Conservation (phyloP, 2,329 filamentous ascomycete species). For the Colletotrichum abscissum region DNA sequence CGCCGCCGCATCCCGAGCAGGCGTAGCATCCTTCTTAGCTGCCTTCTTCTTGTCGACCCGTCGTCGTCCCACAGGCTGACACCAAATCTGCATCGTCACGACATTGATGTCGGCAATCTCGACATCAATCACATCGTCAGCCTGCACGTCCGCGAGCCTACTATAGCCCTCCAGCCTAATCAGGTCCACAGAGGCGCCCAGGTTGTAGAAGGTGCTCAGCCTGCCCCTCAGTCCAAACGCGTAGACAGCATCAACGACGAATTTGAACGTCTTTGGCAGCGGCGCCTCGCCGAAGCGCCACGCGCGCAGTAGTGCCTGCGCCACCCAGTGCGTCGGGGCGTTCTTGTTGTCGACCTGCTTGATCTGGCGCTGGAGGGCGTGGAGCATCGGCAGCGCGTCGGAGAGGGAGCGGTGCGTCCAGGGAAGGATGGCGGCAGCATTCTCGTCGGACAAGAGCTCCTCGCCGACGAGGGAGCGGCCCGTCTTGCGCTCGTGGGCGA, state of each 20-base stretch:
- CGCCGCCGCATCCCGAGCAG: neutral
- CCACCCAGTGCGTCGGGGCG: constrained; percentile 64
- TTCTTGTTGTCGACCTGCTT: constrained; percentile 54
- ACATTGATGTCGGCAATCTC: constrained; percentile 66
- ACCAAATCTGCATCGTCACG: constrained; percentile 26
- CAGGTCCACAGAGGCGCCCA: constrained; percentile 53
- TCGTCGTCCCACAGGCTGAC: constrained; percentile 7
- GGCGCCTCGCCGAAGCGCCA: constrained; percentile 64
- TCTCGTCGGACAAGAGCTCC: constrained; percentile 38
- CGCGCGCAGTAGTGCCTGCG: constrained; percentile 69
- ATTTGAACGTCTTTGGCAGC: constrained; percentile 60
- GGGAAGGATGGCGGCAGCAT: constrained; percentile 52
- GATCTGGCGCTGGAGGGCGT: constrained; percentile 64
- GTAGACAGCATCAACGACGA: constrained; percentile 56
- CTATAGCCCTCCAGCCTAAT: constrained; percentile 49
- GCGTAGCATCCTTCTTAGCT: neutral
- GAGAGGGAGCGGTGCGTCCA: constrained; percentile 56
- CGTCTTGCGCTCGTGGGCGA: constrained; percentile 57
- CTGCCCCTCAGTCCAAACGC: constrained; percentile 50
- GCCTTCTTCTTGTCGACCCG: too few relatives aligned
- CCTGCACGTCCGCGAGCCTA: constrained; percentile 54
- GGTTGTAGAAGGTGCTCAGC: constrained; percentile 62
- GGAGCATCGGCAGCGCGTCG: constrained; percentile 60
- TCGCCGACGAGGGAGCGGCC: constrained; percentile 37
- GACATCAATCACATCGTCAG: constrained; percentile 67